Conservation (phyloP, 176 grass and related monocot species). For the Hsuehochloa calcarea region DNA sequence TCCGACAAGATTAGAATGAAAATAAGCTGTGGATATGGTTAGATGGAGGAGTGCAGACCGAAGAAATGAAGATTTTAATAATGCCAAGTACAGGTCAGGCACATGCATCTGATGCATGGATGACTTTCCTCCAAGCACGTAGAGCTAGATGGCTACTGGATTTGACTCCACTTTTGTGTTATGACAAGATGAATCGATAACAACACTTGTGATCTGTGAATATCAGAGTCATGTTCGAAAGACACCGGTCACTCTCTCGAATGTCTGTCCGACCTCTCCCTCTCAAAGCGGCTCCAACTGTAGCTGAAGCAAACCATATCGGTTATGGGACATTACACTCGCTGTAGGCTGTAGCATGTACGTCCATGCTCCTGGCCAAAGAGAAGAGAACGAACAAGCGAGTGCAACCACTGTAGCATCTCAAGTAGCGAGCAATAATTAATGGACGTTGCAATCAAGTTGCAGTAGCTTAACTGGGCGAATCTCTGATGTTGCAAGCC, state of each 20-base stretch:
- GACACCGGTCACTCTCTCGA: slow-evolving; percentile 10
- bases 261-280: slow-evolving; percentile 8
- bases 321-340: background rate
- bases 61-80: background rate
- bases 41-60: background rate
- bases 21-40: background rate
- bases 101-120: slow-evolving; percentile 42
- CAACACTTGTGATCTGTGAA: background rate
- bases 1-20: background rate
- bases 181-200: background rate
- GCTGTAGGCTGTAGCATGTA: background rate
- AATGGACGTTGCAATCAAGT: background rate
- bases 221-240: background rate
- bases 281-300: background rate
- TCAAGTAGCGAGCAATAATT: background rate
- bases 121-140: slow-evolving; percentile 8
- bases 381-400: slow-evolving; percentile 13
- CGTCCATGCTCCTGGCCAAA: slow-evolving; percentile 10
- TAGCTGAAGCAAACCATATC: background rate
- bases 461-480: background rate
- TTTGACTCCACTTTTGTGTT: background rate
- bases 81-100: slow-evolving; percentile 18
- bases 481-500: slow-evolving; percentile 22
- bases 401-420: slow-evolving; percentile 32
- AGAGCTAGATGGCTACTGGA: slow-evolving; percentile 1